Percentiles rank a stretch among this genome's conserved stretches.
These are phyloP conservation scores for Cucumis melo DNA, from an alignment of 306 rosid genomes.

Conservation along the genomic window DNA sequence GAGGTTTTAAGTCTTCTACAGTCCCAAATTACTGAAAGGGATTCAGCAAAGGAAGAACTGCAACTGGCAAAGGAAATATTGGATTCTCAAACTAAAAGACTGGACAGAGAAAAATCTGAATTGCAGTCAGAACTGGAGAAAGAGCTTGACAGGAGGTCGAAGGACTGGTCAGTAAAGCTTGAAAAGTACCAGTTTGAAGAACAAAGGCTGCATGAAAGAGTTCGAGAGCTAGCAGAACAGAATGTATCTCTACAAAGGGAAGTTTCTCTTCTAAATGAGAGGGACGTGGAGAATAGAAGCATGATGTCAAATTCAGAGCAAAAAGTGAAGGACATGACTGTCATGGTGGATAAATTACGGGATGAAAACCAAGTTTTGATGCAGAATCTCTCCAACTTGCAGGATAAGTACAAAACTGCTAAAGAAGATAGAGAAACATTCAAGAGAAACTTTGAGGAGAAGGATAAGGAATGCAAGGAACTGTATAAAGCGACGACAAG, in stretches of 20 bases:
- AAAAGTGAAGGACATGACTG: constrained; percentile 40
- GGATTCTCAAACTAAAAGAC: constrained; percentile 38
- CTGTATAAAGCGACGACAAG: constrained; percentile 61
- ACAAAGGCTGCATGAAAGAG: constrained; percentile 89
- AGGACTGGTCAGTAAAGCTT: constrained; percentile 82
- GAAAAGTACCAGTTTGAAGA: constrained; percentile 88
- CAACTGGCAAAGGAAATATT: constrained; percentile 36
- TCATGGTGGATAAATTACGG: constrained; percentile 31
- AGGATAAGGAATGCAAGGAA: constrained; percentile 78
- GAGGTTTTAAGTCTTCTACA: constrained; percentile 71
- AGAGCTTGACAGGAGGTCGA: constrained; percentile 90
- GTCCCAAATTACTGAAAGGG: constrained; percentile 61
- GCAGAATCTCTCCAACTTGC: constrained; percentile 41
- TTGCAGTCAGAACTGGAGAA: constrained; percentile 76
- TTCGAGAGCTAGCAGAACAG: constrained; percentile 97
- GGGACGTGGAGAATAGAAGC: constrained; percentile 50
- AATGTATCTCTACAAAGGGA: constrained; percentile 93
- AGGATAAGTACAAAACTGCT: constrained; percentile 38
- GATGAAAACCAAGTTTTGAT: constrained; percentile 44
- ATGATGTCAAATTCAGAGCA: constrained; percentile 43
- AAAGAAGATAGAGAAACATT: constrained; percentile 53
- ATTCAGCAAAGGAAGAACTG: constrained; percentile 56
- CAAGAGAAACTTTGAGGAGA: constrained; percentile 49
- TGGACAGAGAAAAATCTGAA: constrained; percentile 84
- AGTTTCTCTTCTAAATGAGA: constrained; percentile 56